These are phyloP conservation scores for Mycothermus thermophilus DNA, from an alignment of 495 filamentous ascomycete species.

Conservation along the genomic window DNA sequence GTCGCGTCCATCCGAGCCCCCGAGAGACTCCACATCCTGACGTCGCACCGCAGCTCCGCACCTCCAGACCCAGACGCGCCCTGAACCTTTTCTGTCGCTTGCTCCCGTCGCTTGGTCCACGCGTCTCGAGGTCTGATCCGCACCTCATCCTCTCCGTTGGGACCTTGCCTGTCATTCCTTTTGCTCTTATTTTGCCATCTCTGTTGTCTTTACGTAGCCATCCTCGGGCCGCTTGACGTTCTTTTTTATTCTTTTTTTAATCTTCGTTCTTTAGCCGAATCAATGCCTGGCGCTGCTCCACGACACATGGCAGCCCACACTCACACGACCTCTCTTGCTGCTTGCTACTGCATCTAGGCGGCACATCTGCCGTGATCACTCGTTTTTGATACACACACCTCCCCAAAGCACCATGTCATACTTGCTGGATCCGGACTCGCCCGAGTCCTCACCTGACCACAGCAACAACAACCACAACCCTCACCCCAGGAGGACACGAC, in stretches of 20 bases:
- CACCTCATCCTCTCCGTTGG: too few relatives aligned
- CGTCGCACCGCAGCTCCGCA: too few relatives aligned
- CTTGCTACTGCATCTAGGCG: too few relatives aligned
- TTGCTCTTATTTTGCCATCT: too few relatives aligned
- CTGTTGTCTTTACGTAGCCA: too few relatives aligned
- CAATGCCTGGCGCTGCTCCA: not conserved
- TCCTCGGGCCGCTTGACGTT: too few relatives aligned
- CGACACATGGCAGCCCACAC: not conserved
- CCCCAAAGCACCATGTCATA: slow-evolving; percentile 11
- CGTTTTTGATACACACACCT: slow-evolving; percentile 3
- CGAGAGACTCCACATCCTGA: slow-evolving; percentile 10
- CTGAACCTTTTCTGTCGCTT: slow-evolving; percentile 5
- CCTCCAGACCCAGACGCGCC: slow-evolving; percentile 15
- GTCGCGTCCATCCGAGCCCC: slow-evolving; percentile 5
- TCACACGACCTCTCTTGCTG: not conserved
- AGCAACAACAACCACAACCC: slow-evolving; percentile 11
- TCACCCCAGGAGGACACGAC: slow-evolving; percentile 10
- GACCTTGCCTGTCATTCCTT: too few relatives aligned
- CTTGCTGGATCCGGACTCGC: slow-evolving; percentile 8
- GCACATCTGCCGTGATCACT: slow-evolving; percentile 4
- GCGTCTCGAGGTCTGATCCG: too few relatives aligned
- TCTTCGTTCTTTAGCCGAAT: not conserved
- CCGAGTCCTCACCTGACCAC: slow-evolving; percentile 11
- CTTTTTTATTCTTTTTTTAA: not conserved
- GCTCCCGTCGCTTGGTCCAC: slow-evolving; percentile 6